These are phyloP conservation scores for Leccinum griseonigrum DNA, from an alignment of 1,284 basidiomycete species.

Conservation along the genomic window DNA sequence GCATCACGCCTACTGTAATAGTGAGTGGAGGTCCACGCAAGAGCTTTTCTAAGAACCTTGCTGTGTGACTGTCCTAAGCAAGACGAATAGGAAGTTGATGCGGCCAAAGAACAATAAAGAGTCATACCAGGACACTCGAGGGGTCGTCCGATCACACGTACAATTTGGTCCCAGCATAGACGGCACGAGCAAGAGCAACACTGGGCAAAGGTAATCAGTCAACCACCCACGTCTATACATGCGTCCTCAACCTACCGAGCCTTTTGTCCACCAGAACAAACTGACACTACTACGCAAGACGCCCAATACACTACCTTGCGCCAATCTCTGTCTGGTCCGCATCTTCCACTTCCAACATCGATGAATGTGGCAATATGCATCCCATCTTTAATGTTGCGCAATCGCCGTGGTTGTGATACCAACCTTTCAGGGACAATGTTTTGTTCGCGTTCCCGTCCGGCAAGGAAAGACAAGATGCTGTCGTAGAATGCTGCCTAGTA, in stretches of 20 bases:
- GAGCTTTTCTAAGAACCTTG: slow-evolving; percentile 53
- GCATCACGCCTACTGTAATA: no score
- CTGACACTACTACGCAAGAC: slow-evolving; percentile 39
- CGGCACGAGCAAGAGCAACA: slow-evolving; percentile 55
- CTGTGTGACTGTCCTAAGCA: slow-evolving; percentile 54
- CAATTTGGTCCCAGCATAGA: slow-evolving; percentile 49
- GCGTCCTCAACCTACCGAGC: slow-evolving; percentile 34
- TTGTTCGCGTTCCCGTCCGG: slow-evolving; percentile 35
- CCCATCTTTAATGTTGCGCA: no score
- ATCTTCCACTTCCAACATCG: slow-evolving; percentile 46
- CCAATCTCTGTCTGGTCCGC: slow-evolving; percentile 34
- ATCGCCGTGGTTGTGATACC: no score
- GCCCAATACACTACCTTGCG: slow-evolving; percentile 25
- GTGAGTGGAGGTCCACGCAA: slow-evolving; percentile 43
- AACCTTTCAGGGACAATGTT: no score
- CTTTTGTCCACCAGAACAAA: slow-evolving; percentile 52
- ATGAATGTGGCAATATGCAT: no score
- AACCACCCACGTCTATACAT: not conserved
- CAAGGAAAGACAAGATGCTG: no score
- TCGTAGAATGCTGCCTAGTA: not conserved
- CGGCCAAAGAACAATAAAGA: not conserved
- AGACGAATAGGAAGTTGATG: not conserved
- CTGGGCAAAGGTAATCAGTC: slow-evolving; percentile 24
- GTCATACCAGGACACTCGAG: slow-evolving; percentile 49
- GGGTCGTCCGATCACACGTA: slow-evolving; percentile 57